Evolutionary conservation across 2,329 filamentous ascomycete genomes (phyloP), one percentile per base, ranked within the genome.

Genomic region (Proliferodiscus dingleyae): DNA sequence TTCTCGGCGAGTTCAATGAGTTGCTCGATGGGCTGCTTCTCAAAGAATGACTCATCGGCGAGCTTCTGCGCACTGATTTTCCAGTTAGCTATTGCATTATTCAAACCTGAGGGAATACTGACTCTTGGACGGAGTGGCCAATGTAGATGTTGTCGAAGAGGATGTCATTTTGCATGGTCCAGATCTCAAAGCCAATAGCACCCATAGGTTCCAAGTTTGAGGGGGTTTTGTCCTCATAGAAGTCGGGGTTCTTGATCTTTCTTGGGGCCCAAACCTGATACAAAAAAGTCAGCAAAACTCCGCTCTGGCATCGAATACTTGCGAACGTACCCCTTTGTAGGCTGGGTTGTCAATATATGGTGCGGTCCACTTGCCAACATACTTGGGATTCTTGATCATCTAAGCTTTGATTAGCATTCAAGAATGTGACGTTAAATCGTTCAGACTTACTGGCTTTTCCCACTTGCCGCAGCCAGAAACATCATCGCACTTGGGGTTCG

Each of bases 61-160:
- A 98, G 77, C 73, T 90, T 86, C 69, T 86, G 82, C 52, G 93
- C 93, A 59, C n/a, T n/a, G n/a, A n/a, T n/a, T n/a, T n/a, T n/a
- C n/a, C n/a, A n/a, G n/a, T n/a, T n/a, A n/a, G n/a, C n/a, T n/a
- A n/a, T n/a, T n/a, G n/a, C n/a, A n/a, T n/a, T n/a, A n/a, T n/a
- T n/a, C n/a, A n/a, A n/a, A n/a, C n/a, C n/a, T n/a, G n/a, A n/a
- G n/a, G n/a, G n/a, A n/a, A n/a, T n/a, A n/a, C n/a, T n/a, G n/a
- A n/a, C n/a, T 98, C 93, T 65, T 89, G 89, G 59, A 93, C 68
- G 16, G 91, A 97, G 82, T 98, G 93, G 54, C 93, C 93, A 67
- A 98, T 89, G 81, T 97, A 98, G 77, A 98, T 94, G 83, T 98
- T 98, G 81, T 97, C 89, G 63, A 98, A 97, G 63, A 96, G 85